Percentiles rank a stretch among this genome's conserved stretches.
Conservation (phyloP, 768 basidiomycete species). For the Hygrophorus pudorinus region DNA sequence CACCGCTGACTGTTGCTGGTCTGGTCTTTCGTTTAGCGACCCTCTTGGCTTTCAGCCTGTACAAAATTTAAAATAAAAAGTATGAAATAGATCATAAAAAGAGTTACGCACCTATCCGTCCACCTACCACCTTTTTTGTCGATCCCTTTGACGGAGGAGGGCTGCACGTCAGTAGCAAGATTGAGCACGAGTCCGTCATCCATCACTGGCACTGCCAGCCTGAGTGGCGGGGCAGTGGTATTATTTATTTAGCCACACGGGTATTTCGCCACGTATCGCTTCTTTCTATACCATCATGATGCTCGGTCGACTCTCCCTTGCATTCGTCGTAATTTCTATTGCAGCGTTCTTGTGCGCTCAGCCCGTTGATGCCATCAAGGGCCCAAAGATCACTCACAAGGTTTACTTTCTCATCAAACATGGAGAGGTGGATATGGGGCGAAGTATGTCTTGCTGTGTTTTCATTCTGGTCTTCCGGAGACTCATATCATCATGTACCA, state of each 20-base stretch:
- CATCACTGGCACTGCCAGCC: slow-evolving; percentile 26
- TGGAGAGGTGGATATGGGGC: slow-evolving; percentile 77
- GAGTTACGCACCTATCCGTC: slow-evolving; percentile 57
- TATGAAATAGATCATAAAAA: slow-evolving; percentile 4
- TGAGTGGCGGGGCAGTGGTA: too few species aligned
- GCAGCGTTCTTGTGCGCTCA: slow-evolving; percentile 64
- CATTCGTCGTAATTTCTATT: slow-evolving; percentile 51
- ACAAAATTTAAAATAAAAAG: slow-evolving; percentile 11
- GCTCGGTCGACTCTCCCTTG: slow-evolving; percentile 54
- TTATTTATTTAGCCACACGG: not conserved
- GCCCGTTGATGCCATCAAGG: slow-evolving; percentile 72
- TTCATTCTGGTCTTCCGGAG: slow-evolving; percentile 4
- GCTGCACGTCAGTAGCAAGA: slow-evolving; percentile 35
- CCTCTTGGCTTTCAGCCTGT: slow-evolving; percentile 68
- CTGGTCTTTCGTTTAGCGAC: slow-evolving; percentile 48
- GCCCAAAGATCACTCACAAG: slow-evolving; percentile 85
- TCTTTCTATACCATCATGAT: slow-evolving; percentile 27
- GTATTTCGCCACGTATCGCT: slow-evolving; percentile 1
- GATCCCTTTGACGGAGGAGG: slow-evolving; percentile 16
- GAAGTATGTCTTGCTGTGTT: slow-evolving; percentile 36
- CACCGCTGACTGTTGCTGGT: slow-evolving; percentile 25
- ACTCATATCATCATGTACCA: slow-evolving; percentile 18
- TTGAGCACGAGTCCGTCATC: slow-evolving; percentile 74
- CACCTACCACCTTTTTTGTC: slow-evolving; percentile 57
- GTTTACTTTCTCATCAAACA: slow-evolving; percentile 94